Evolutionary conservation across 2,329 filamentous ascomycete species (phyloP).

Genomic region (Trematosphaeria pertusa): DNA sequence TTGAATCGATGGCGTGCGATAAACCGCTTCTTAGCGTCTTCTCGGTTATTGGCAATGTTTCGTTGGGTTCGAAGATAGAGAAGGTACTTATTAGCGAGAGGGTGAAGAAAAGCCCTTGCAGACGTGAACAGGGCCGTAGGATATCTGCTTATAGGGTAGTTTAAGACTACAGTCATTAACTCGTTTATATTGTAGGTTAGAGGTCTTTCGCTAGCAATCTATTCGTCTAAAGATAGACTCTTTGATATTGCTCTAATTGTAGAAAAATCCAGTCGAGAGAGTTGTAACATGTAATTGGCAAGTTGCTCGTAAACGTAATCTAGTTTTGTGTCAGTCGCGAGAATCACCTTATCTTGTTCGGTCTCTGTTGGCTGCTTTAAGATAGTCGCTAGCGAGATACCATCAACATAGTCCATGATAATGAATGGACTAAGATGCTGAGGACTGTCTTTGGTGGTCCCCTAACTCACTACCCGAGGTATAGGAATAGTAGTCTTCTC

Average conservation of each 20-base stretch:
- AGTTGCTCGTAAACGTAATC: slow-evolving; percentile 22
- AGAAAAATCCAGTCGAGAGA: slow-evolving; percentile 19
- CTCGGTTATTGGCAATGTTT: too few relatives aligned
- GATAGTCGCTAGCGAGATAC: slow-evolving; percentile 10
- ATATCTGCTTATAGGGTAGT: slow-evolving; percentile 39
- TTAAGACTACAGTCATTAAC: slow-evolving; percentile 30
- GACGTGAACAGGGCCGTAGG: slow-evolving; percentile 33
- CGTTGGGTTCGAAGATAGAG: slow-evolving; percentile 28
- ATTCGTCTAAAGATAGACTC: slow-evolving; percentile 29
- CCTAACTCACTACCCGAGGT: slow-evolving; percentile 16
- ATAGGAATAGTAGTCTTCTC: slow-evolving; percentile 19
- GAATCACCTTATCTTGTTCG: slow-evolving; percentile 23
- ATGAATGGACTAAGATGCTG: slow-evolving; percentile 22
- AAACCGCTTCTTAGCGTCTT: too few relatives aligned
- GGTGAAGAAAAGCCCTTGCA: slow-evolving; percentile 24
- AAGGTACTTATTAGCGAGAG: slow-evolving; percentile 26
- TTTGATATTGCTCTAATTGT: slow-evolving; percentile 43
- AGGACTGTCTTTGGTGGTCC: slow-evolving; percentile 14
- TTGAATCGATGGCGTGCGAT: too few relatives aligned
- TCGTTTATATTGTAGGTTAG: slow-evolving; percentile 33
- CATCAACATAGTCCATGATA: slow-evolving; percentile 21
- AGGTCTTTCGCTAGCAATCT: slow-evolving; percentile 34
- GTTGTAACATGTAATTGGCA: slow-evolving; percentile 13
- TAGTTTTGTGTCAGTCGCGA: slow-evolving; percentile 19
- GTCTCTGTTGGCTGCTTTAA: slow-evolving; percentile 15